Percentiles rank a stretch among this genome's conserved stretches.
phyloP scores from a whole-genome alignment of 208 protist species.

The Wallacemonas sp. region DNA sequence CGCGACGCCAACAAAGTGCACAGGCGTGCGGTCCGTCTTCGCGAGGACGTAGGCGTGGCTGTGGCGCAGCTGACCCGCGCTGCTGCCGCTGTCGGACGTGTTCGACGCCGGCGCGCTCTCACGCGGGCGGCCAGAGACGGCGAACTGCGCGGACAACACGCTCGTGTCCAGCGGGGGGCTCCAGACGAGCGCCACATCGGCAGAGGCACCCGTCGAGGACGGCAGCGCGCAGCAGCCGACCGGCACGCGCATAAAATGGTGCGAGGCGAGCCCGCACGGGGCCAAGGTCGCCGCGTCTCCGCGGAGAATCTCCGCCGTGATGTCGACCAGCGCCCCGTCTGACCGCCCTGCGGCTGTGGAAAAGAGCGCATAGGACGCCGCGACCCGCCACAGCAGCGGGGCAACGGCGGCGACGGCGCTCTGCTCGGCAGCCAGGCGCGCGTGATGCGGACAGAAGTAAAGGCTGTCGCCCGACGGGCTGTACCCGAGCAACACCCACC shows the following conservation, averaged over 20 bases:
- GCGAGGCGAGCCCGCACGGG: neutral
- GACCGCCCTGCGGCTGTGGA: neutral
- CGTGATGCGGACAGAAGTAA: conserved; percentile 12
- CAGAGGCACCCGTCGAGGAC: neutral
- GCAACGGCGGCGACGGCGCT: conserved; percentile 7
- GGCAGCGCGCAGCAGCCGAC: conserved; percentile 5
- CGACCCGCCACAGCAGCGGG: neutral
- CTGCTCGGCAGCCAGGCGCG: neutral
- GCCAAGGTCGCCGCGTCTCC: neutral
- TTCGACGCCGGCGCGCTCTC: neutral
- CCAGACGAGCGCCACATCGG: neutral
- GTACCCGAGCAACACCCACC: conserved; percentile 18
- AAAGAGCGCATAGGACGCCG: neutral
- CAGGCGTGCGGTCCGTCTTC: conserved; percentile 21
- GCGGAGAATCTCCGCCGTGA: conserved; percentile 1
- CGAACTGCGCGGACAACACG: conserved; percentile 25
- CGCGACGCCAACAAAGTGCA: conserved; percentile 58
- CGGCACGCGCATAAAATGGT: conserved; percentile 14
- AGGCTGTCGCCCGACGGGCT: neutral
- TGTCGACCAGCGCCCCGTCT: neutral
- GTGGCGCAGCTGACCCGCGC: conserved; percentile 7
- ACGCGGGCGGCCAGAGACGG: conserved; percentile 13
- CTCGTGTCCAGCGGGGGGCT: conserved; percentile 28
- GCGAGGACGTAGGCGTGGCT: neutral
- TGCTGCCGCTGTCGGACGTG: conserved; percentile 15